Evolutionary conservation across 441 rosid species (phyloP).

Genomic region (Euphorbia corollata): DNA sequence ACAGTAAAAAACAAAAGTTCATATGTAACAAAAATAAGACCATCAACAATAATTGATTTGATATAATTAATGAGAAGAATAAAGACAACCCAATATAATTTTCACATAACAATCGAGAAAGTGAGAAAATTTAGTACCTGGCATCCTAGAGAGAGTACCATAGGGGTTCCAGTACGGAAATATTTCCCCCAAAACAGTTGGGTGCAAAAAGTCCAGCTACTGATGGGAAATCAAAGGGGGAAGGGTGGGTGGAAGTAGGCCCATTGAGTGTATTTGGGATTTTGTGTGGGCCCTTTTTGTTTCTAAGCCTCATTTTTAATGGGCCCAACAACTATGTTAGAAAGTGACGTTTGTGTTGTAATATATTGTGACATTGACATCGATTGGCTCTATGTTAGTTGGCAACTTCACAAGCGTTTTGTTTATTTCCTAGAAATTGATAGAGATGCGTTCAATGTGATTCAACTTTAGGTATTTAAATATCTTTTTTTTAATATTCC

Average conservation of each 20-base stretch:
- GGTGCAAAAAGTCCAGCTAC: not conserved
- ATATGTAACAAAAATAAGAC: too few relatives aligned
- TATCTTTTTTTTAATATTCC: not conserved
- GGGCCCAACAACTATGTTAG: not conserved
- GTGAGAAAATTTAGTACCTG: not conserved
- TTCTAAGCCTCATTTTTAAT: not conserved
- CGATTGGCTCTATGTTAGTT: not conserved
- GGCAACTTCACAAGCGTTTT: not conserved
- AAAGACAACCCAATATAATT: not conserved
- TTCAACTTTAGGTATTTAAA: not conserved
- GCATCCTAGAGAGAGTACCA: not conserved
- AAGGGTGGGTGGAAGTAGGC: not conserved
- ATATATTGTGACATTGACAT: not conserved
- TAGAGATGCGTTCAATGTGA: not conserved
- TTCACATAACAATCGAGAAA: not conserved
- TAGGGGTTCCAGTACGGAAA: slow-evolving; percentile 4
- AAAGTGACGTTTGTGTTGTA: not conserved
- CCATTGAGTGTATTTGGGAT: not conserved
- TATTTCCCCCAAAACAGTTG: not conserved
- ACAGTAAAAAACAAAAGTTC: too few relatives aligned
- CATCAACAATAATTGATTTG: not conserved
- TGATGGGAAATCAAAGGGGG: not conserved
- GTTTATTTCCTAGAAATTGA: not conserved
- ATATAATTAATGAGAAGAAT: not conserved
- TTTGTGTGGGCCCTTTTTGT: not conserved